A percentile compares a stretch with the other conserved stretches of the same genome.
Evolutionary conservation across 345 rosid species (phyloP).

Genomic region (Anacardium occidentale): DNA sequence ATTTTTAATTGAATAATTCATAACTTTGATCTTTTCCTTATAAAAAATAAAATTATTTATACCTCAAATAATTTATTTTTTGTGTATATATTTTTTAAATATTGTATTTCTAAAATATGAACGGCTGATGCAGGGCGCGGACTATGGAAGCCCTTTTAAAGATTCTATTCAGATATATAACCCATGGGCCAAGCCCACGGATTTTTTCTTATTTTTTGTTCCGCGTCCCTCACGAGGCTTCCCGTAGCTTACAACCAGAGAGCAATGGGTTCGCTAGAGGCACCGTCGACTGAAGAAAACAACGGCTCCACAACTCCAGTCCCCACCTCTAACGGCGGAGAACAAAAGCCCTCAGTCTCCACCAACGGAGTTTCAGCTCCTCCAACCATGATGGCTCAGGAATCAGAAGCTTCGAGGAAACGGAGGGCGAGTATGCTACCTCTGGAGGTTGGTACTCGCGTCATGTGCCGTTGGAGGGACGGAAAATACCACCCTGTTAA

Average conservation of each 20-base stretch:
- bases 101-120: too few species aligned
- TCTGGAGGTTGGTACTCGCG: conserved; percentile 95
- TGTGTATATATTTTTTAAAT: too few species aligned
- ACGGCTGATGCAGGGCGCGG: too few species aligned
- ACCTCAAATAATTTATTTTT: too few species aligned
- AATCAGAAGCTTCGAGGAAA: conserved; percentile 56
- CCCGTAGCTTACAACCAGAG: conserved; percentile 3
- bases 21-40: too few species aligned
- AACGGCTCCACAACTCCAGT: conserved; percentile 34
- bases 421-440: conserved; percentile 66
- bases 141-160: too few species aligned
- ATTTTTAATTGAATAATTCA: too few species aligned
- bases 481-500: conserved; percentile 91
- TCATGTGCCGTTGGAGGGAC: conserved; percentile 97
- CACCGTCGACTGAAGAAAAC: conserved; percentile 43
- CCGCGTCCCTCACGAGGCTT: background rate
- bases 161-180: background rate
- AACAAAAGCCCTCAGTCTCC: conserved; percentile 28
- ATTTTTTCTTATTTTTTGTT: background rate
- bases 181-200: background rate
- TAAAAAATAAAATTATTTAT: too few species aligned
- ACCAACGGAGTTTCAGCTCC: conserved; percentile 30
- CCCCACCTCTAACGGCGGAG: conserved; percentile 34
- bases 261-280: conserved; percentile 70
- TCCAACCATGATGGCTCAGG: conserved; percentile 26